Base-by-base conservation (phyloP, 2,329 filamentous ascomycete species). In the Hypocreales sp. region DNA sequence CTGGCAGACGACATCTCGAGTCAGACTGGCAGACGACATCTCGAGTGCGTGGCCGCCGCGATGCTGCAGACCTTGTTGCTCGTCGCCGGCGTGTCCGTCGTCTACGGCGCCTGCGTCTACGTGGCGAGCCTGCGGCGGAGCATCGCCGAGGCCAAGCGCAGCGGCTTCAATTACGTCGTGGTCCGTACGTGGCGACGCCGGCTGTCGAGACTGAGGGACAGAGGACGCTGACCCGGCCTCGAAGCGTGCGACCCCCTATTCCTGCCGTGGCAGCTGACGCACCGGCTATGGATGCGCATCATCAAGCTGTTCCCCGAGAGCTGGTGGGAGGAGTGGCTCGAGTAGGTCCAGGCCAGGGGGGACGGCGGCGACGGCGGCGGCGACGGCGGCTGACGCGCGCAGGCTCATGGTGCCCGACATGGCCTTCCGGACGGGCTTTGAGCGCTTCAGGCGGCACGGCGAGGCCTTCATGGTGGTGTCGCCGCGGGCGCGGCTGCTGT, bases 381-480 rank as follows among this genome's bases (percentile, higher is more conserved):
- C n/a, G n/a, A n/a, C n/a, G n/a, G n/a, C n/a, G n/a, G n/a, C n/a
- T n/a, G n/a, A n/a, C n/a, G n/a, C 10, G 13, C 18, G 18, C 35
- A 72, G 68, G 23, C 50, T 67, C 36, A 42, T 78, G 36, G 44
- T 56, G n/a, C 64, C 64, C 2, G 68, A 79, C 39, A 79, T 70
- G 61, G 45, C 58, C 7, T 79, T 67, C 50, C 46, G 48, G n/a
- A 46, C 58, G 9, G 61, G 65, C 16, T 65, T 73, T 39, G 55
- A 60, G 13, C 57, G 67, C 11, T 83, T 75, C 41, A 54, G 63
- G 16, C 55, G 61, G 11, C 42, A 71, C 8, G 73, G 70, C 23
- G 75, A 83, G 37, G 59, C 65, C 9, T 75, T 81, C 39, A 38
- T 83, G 7, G 40, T 72, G n/a, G 74, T 75, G 7, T 63, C 70